Percentiles rank a stretch among this genome's conserved stretches.
These are phyloP conservation scores for Pterulicium gracile DNA, from an alignment of 1,284 basidiomycete genomes.

Conservation along the genomic window DNA sequence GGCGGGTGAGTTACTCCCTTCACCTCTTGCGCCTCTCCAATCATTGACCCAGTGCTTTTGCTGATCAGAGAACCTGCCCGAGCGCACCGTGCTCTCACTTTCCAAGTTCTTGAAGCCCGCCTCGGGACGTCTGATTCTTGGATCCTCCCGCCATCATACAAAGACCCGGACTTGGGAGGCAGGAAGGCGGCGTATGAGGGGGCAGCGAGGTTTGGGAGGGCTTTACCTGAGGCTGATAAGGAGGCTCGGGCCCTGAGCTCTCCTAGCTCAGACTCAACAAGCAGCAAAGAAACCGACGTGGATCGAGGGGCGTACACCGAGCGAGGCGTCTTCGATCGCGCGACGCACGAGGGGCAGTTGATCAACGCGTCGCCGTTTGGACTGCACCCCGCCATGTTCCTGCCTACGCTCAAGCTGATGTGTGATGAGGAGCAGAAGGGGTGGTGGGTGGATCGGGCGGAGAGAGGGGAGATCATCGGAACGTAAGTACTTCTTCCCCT, in stretches of 20 bases:
- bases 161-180: neutral
- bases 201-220: neutral
- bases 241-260: too few relatives aligned
- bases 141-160: neutral
- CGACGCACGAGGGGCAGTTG: slow-evolving; percentile 8
- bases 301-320: slow-evolving; percentile 11
- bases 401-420: slow-evolving; percentile 14
- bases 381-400: slow-evolving; percentile 14
- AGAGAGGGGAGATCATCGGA: slow-evolving; percentile 12
- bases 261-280: too few relatives aligned
- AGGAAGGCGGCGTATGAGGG: neutral
- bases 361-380: slow-evolving; percentile 15
- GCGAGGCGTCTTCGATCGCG: slow-evolving; percentile 6
- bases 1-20: neutral
- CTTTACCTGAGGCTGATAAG: too few relatives aligned
- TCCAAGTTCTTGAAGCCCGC: neutral
- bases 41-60: neutral
- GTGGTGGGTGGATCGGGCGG: slow-evolving; percentile 15
- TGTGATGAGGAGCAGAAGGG: slow-evolving; percentile 13
- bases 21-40: neutral
- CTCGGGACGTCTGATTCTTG: neutral
- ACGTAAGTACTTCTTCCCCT: slow-evolving; percentile 3
- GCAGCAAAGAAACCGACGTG: too few relatives aligned
- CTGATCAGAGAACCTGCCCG: neutral
- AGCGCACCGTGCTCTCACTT: neutral